Conservation (phyloP, 148 eudicot species). For the Silene latifolia region DNA sequence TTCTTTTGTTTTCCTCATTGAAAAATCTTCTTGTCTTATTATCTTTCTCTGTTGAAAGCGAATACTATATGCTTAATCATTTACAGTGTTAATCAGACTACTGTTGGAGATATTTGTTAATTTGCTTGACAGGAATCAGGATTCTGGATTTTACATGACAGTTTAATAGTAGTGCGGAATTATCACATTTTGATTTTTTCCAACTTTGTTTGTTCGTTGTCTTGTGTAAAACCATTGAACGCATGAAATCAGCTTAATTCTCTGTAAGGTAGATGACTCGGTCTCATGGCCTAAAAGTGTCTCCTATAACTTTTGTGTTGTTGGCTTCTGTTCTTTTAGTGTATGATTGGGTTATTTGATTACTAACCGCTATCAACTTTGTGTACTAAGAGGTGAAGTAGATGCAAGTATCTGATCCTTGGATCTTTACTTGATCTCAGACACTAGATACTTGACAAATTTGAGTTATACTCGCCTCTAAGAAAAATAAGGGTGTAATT, state of each 20-base stretch:
- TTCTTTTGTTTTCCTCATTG: neutral
- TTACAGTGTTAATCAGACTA: neutral
- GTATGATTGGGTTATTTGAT: neutral
- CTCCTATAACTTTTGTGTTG: neutral
- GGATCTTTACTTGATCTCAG: neutral
- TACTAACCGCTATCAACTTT: too few species aligned
- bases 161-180: neutral
- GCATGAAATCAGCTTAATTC: neutral
- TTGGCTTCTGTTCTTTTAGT: neutral
- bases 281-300: neutral
- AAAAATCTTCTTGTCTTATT: neutral
- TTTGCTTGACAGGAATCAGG: neutral
- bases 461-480: neutral
- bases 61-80: neutral
- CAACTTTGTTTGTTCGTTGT: neutral
- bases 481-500: too few species aligned
- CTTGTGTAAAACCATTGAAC: too few species aligned
- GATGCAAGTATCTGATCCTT: neutral
- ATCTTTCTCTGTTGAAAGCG: neutral
- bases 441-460: neutral
- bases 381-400: too few species aligned
- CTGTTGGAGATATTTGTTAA: neutral
- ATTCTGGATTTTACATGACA: neutral
- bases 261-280: neutral
- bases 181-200: too few species aligned